Evolutionary conservation across 2,329 filamentous ascomycete genomes (phyloP), one percentile per base, ranked within the genome.

Genomic region (Cordyceps cateniannulata): DNA sequence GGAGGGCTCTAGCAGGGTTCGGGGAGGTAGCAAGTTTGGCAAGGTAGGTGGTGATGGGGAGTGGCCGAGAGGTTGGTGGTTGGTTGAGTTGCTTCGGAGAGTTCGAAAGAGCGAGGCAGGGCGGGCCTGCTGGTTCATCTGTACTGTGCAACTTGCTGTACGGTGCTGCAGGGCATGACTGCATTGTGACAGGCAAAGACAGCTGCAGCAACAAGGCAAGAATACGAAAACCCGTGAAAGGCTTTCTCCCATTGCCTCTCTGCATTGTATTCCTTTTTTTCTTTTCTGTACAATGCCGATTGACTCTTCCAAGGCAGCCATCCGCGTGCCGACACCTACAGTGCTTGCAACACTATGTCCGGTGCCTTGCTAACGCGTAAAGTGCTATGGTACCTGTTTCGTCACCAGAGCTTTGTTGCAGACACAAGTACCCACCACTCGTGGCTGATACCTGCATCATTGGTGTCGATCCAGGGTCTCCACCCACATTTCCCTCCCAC

Each of bases 1-100:
- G 56, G 56, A 51, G 32, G 56, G 56, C 35, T 59, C 47, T 51
- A 49, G 55, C 55, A 58, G 55, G 55, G 45, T 51, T 59, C 56
- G 56, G 56, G 45, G 56, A 59, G 24, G n/a, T n/a, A n/a, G n/a
- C n/a, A n/a, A n/a, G n/a, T n/a, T n/a, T n/a, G n/a, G n/a, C n/a
- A n/a, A n/a, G n/a, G n/a, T n/a, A n/a, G n/a, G 47, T 29, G 56
- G 35, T 51, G 47, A 42, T 44, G 56, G 47, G 14, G 24, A 44
- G 45, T 14, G 38, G 38, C 38, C 38, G 16, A 42, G 38, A 42
- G 38, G 16, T 42, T 42, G 32, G 22, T 42, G 51, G 51, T 38
- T 24, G 44, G 9, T 47, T 22, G 42, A n/a, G n/a, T n/a, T n/a
- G n/a, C n/a, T 45, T 45, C 22, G 42, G 9, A 22, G 20, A 45